A percentile compares a stretch with the other conserved stretches of the same genome.
Evolutionary conservation across 2,329 filamentous ascomycete genomes (phyloP).

Genomic region (Hypoxylon sp.): DNA sequence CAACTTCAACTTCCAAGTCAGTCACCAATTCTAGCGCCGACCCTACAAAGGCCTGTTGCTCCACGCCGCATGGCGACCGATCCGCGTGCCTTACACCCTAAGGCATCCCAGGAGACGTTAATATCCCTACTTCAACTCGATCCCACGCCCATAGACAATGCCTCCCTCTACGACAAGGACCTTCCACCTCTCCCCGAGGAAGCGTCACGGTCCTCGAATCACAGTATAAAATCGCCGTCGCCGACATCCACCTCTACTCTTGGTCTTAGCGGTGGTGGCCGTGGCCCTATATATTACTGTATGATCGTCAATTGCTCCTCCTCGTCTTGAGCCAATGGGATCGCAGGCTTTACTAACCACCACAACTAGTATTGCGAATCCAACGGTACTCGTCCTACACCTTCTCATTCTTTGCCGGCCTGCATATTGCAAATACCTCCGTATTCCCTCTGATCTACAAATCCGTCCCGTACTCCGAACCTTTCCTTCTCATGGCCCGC

Average conservation of each 20-base stretch:
- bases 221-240: conserved; percentile 59
- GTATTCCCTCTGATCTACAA: conserved; percentile 82
- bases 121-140: conserved; percentile 83
- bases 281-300: conserved; percentile 83
- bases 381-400: conserved; percentile 93
- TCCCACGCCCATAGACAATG: conserved; percentile 79
- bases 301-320: conserved; percentile 52
- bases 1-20: background rate
- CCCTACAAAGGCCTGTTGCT: background rate
- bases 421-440: conserved; percentile 87
- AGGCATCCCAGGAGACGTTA: conserved; percentile 68
- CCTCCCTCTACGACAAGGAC: conserved; percentile 65
- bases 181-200: conserved; percentile 59
- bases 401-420: conserved; percentile 80
- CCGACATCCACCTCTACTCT: conserved; percentile 58
- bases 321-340: conserved; percentile 24
- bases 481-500: conserved; percentile 89
- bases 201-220: conserved; percentile 52
- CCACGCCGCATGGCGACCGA: conserved; percentile 50
- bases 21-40: background rate
- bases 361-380: conserved; percentile 74
- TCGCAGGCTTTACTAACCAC: conserved; percentile 36
- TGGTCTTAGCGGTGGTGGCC: conserved; percentile 74
- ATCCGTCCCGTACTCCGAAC: conserved; percentile 81
- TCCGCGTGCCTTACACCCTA: conserved; percentile 55